Evolutionary conservation across 805 yeast genomes (phyloP), one percentile per base, ranked within the genome.

Genomic region (Lipomyces spencermartinsiae): DNA sequence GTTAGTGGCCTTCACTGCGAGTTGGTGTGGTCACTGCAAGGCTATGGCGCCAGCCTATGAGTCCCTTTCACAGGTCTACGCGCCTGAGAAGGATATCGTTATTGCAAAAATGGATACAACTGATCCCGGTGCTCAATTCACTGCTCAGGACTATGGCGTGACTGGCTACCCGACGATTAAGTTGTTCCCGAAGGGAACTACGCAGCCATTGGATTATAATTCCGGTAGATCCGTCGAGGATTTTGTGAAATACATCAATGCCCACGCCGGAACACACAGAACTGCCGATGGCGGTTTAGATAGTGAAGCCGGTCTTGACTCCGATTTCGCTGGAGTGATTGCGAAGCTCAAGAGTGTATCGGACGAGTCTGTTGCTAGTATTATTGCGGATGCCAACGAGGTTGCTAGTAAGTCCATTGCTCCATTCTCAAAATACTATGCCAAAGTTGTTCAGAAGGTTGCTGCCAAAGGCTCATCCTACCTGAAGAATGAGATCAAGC

Each of bases 21-120:
- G 81, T 53, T 85, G 89, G 88, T 87, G 91, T 75, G 83, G 81
- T 25, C 83, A 85, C 74, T 88, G 91, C 78, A 81, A 84, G 76
- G 77, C 79, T 22, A 78, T 88, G 72, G 80, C 81, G 66, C 89
- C 90, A 1, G 77, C 76, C 9, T 85, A 86, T 80, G 83, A 81
- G 57, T 69, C 78, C 61, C 77, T 87, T 62, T 88, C 90, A 4
- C 75, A 78, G n/a, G 78, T 83, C 2, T 83, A 84, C 58, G 83
- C 78, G 57, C 73, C 72, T 25, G 83, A 78, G 22, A 81, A 78
- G 35, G 77, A 76, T 49, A 70, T 85, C 39, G 68, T 81, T 35
- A 81, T 84, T 69, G 88, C 77, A 69, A 81, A 80, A 64, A 85
- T 86, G 16, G 84, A 83, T 65, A 80, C 84, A 58, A 82, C 86